Percentiles rank a stretch among this genome's conserved stretches.
Conservation (phyloP, 2,329 filamentous ascomycete genomes). For the Monosporascus sp. region DNA sequence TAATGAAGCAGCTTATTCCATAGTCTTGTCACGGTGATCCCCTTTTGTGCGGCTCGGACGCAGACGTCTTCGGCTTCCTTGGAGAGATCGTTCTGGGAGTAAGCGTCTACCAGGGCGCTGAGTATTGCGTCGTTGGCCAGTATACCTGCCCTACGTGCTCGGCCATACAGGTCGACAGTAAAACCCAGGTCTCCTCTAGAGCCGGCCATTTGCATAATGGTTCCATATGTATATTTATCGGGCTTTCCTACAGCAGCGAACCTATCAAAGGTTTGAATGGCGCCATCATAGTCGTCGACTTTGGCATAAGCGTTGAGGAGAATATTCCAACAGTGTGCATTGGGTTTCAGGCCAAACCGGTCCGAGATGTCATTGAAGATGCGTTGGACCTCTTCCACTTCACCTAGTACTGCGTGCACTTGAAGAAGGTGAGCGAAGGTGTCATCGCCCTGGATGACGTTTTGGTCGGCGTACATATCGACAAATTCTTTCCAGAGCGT, state of each 20-base stretch:
- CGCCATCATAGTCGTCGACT: conserved; percentile 60
- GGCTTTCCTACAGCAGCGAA: conserved; percentile 48
- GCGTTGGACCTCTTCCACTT: conserved; percentile 51
- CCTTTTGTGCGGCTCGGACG: conserved; percentile 45
- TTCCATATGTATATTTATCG: conserved; percentile 61
- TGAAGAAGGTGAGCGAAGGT: conserved; percentile 58
- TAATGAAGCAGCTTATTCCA: conserved; percentile 76
- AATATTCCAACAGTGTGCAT: conserved; percentile 66
- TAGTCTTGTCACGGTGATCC: conserved; percentile 51
- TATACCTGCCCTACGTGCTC: conserved; percentile 51
- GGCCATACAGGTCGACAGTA: conserved; percentile 58
- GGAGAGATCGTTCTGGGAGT: conserved; percentile 52
- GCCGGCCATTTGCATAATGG: conserved; percentile 67
- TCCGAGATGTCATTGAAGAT: conserved; percentile 58
- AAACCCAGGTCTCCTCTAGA: conserved; percentile 67
- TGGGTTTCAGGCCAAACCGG: conserved; percentile 51
- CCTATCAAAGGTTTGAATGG: conserved; percentile 56
- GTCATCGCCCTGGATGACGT: conserved; percentile 27
- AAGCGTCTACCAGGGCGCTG: conserved; percentile 61
- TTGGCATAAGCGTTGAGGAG: conserved; percentile 66
- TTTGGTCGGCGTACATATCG: conserved; percentile 24
- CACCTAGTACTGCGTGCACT: conserved; percentile 64
- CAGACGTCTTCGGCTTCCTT: conserved; percentile 55
- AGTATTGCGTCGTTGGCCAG: conserved; percentile 52
- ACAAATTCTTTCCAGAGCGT: conserved; percentile 41